Base-by-base conservation (phyloP, 805 yeast genomes). In the Candida ovalis region DNA sequence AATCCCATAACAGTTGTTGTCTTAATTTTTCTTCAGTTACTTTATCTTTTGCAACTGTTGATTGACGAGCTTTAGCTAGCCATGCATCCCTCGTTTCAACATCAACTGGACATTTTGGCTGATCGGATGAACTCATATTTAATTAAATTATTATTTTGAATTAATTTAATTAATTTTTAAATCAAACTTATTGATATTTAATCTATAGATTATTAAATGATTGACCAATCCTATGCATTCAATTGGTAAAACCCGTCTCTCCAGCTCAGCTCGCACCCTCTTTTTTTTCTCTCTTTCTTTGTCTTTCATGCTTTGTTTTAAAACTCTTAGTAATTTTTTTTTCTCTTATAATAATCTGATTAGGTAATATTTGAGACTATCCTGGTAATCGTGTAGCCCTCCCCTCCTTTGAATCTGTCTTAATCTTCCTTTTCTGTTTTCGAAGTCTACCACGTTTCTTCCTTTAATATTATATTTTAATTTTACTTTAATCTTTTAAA, bases 101-200 rank as follows among this genome's bases (percentile, higher is more conserved):
- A 55, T 82, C 86, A 19, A 86, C 91, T 1, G 92, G 92, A 58
- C 92, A 86, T 50, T 69, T 72, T 9, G 63, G 60, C 32, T 59
- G 59, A 33, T 58, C 64, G 2, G 53, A 52, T 21, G 54, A 46
- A 24, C 46, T 51, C 56, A 52, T 54, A 30, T 25, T 25, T 25
- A 10, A 7, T 25, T 25, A 7, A 7, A 25, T 7, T 25, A 30
- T 30, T 17, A 17, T 30, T 30, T 30, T 23, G 25, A 36, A 24
- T 2, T 19, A 32, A 25, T n/a, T 32, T 5, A 18, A 21, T 5
- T 49, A n/a, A n/a, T n/a, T n/a, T n/a, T n/a, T n/a, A n/a, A n/a
- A n/a, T n/a, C n/a, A n/a, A n/a, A n/a, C n/a, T n/a, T n/a, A n/a
- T n/a, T n/a, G n/a, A n/a, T n/a, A n/a, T n/a, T n/a, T n/a, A n/a